These are phyloP conservation scores for Aspergillus pseudonomiae DNA, from an alignment of 2,329 filamentous ascomycete genomes.

Conservation along the genomic window DNA sequence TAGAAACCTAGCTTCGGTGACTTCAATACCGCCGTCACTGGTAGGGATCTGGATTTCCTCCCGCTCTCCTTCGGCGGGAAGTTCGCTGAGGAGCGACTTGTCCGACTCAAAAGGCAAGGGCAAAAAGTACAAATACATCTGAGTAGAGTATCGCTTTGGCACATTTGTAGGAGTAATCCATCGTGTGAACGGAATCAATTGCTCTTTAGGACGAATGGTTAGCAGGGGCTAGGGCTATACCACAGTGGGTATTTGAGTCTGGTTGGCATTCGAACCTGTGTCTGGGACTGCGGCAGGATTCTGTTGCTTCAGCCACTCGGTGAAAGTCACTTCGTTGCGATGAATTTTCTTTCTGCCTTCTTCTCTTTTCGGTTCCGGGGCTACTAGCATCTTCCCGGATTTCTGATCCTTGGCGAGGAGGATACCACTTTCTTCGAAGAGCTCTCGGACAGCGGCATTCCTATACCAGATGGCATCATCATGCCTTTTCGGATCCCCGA, in stretches of 20 bases:
- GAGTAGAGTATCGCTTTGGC: slow-evolving; percentile 82
- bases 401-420: slow-evolving; percentile 63
- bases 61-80: slow-evolving; percentile 48
- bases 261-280: slow-evolving; percentile 48
- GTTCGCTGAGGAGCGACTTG: slow-evolving; percentile 33
- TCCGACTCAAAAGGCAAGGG: slow-evolving; percentile 56
- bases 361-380: slow-evolving; percentile 64
- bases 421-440: slow-evolving; percentile 93
- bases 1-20: slow-evolving; percentile 78
- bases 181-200: slow-evolving; percentile 79
- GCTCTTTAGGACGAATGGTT: slow-evolving; percentile 47
- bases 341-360: slow-evolving; percentile 71
- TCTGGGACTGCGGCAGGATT: slow-evolving; percentile 54
- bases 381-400: slow-evolving; percentile 58
- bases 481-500: slow-evolving; percentile 62
- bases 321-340: slow-evolving; percentile 65
- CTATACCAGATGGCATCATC: slow-evolving; percentile 73
- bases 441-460: slow-evolving; percentile 83
- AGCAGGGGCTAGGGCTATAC: background rate
- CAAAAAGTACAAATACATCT: slow-evolving; percentile 95
- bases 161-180: slow-evolving; percentile 82
- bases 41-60: slow-evolving; percentile 69
- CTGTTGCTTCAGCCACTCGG: slow-evolving; percentile 60
- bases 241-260: background rate
- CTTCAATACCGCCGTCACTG: slow-evolving; percentile 69